Percentiles rank a stretch among this genome's conserved stretches.
phyloP scores from a whole-genome alignment of 345 rosid genomes.

The Mercurialis annua region DNA sequence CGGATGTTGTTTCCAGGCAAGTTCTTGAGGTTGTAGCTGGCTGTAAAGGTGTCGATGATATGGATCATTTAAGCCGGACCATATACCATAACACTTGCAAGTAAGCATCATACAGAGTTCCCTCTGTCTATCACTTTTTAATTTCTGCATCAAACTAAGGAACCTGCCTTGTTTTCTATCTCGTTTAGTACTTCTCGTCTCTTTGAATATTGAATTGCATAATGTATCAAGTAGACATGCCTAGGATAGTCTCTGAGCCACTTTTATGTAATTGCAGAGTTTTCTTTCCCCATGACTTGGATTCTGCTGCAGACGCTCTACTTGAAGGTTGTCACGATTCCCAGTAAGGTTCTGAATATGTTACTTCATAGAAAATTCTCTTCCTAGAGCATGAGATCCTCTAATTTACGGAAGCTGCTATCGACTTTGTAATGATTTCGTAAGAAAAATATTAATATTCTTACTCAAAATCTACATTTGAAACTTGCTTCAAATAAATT shows the following conservation, averaged over 20 bases:
- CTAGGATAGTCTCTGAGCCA: not conserved
- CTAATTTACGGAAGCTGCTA: not conserved
- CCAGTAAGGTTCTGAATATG: constrained; percentile 11
- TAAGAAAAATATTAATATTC: not conserved
- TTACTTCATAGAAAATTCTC: not conserved
- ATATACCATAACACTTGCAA: constrained; percentile 90
- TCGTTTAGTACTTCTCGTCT: not conserved
- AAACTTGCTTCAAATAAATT: too few species aligned
- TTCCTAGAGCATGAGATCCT: not conserved
- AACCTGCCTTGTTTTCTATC: not conserved
- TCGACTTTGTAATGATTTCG: not conserved
- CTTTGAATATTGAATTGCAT: not conserved
- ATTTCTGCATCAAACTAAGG: not conserved
- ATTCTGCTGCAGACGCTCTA: constrained; percentile 70
- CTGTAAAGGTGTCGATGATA: constrained; percentile 63
- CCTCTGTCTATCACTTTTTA: not conserved
- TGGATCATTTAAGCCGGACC: constrained; percentile 57
- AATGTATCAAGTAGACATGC: too few species aligned
- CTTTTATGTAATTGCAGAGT: constrained; percentile 48
- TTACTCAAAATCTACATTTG: not conserved
- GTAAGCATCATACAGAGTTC: constrained; percentile 31
- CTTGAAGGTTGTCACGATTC: constrained; percentile 42
- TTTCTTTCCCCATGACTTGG: constrained; percentile 90
- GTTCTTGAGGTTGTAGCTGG: constrained; percentile 95
- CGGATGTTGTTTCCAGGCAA: constrained; percentile 51